Evolutionary conservation across 2,329 filamentous ascomycete species (phyloP), one percentile per base, ranked within the genome.

Genomic region (Fusarium mundagurra): DNA sequence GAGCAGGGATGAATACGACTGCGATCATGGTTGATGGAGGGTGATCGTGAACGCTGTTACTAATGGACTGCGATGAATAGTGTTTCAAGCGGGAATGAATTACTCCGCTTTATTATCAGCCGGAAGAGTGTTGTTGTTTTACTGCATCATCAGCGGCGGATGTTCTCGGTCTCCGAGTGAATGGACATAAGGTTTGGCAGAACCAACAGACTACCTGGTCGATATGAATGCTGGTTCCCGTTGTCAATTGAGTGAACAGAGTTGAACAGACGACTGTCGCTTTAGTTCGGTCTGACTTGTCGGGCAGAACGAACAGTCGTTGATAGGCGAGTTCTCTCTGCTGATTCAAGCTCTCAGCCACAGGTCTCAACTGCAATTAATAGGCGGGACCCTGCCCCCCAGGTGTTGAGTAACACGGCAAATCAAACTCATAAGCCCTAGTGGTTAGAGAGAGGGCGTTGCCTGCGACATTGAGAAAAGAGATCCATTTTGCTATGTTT

Each of bases 381-480:
- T 18, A 1, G 12, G 16, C 8, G 10, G 10, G 33, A 54, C 6
- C 24, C 3, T 38, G 17, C 17, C 5, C 14, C 3, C 5, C n/a
- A 11, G 24, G 29, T 13, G 11, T 12, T 54, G 34, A 38, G 34
- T 17, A 22, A 29, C 3, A 7, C 14, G 10, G 13, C 2, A 29
- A 2, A 10, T 20, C 20, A 22, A 38, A 27, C n/a, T 54, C 2
- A 7, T 2, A 3, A 3, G 7, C 16, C 13, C 9, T 6, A 3
- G 20, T 12, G 9, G 9, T 3, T 10, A 1, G 6, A 22, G 17
- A 53, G 1, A 27, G 0, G 13, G 9, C 9, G 27, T 11, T 3
- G 9, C 27, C 27, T 22, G 3, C 20, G 20, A 0, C 1, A 11
- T 29, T 29, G 5, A 29, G 3, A 29, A 3, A 3, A 3, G 18